Percentiles rank a stretch among this genome's conserved stretches.
phyloP scores from a whole-genome alignment of 2,329 filamentous ascomycete species.

The Fusarium nelsonii region DNA sequence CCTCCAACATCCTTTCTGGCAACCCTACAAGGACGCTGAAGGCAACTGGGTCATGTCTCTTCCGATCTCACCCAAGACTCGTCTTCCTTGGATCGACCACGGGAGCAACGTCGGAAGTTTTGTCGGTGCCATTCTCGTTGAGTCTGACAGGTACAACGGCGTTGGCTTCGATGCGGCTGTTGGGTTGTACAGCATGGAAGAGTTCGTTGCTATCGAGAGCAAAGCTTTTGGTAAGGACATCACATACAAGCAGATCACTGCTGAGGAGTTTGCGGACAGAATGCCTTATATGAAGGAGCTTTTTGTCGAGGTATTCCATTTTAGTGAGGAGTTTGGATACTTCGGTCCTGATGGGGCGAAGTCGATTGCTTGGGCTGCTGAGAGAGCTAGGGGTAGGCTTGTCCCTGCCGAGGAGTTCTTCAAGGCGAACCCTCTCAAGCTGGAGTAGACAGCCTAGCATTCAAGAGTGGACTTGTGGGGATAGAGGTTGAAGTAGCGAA shows the following conservation, averaged over 20 bases:
- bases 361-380: slow-evolving; percentile 39
- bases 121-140: slow-evolving; percentile 55
- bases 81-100: slow-evolving; percentile 60
- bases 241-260: slow-evolving; percentile 37
- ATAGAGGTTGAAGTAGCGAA: no score
- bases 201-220: slow-evolving; percentile 56
- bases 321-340: slow-evolving; percentile 42
- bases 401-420: slow-evolving; percentile 43
- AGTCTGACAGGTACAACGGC: slow-evolving; percentile 59
- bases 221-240: slow-evolving; percentile 56
- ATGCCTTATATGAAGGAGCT: slow-evolving; percentile 29
- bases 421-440: slow-evolving; percentile 22
- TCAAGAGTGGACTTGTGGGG: no score
- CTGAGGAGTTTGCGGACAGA: slow-evolving; percentile 34
- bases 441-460: slow-evolving; percentile 4
- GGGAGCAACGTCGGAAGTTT: slow-evolving; percentile 60
- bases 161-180: slow-evolving; percentile 59
- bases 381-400: slow-evolving; percentile 38
- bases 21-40: slow-evolving; percentile 49
- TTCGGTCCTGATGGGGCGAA: slow-evolving; percentile 37
- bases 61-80: slow-evolving; percentile 40
- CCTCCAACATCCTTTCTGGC: slow-evolving; percentile 46
- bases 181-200: slow-evolving; percentile 53
- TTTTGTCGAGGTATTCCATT: slow-evolving; percentile 16
- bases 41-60: slow-evolving; percentile 47